These are phyloP conservation scores for Artemisia argyi DNA, from an alignment of 129 eudicot genomes.

Conservation along the genomic window DNA sequence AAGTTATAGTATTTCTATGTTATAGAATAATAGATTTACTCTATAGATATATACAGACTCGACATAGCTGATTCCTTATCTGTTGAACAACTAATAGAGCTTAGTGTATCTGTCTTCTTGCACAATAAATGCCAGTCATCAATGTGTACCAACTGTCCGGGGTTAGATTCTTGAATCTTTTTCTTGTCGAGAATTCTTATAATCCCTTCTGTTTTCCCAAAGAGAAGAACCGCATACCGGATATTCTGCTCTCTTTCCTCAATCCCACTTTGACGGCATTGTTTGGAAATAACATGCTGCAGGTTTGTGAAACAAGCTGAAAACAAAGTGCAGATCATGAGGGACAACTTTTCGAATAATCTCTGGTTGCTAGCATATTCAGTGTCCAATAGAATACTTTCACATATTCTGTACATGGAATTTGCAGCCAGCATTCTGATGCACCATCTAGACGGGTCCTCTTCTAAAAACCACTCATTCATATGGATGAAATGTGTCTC, in stretches of 20 bases:
- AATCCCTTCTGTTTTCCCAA: constrained; percentile 57
- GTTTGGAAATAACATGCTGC: constrained; percentile 44
- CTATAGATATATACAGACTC: background rate
- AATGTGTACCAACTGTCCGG: constrained; percentile 45
- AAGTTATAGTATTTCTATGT: too few relatives aligned
- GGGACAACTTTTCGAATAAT: constrained; percentile 41
- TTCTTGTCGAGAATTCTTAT: constrained; percentile 39
- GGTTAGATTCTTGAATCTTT: constrained; percentile 38
- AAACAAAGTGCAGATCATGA: constrained; percentile 45
- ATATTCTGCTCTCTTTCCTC: constrained; percentile 59
- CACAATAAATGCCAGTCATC: constrained; percentile 54
- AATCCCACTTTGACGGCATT: constrained; percentile 55
- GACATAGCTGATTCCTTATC: constrained; percentile 24
- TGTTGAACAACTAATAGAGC: constrained; percentile 18
- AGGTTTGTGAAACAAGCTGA: constrained; percentile 66
- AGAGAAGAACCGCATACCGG: constrained; percentile 54
- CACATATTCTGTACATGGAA: constrained; percentile 68
- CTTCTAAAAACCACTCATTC: constrained; percentile 37
- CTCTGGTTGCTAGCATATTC: constrained; percentile 21
- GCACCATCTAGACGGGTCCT: constrained; percentile 61
- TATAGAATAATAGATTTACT: too few relatives aligned
- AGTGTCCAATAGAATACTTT: constrained; percentile 38
- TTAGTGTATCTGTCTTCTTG: constrained; percentile 29
- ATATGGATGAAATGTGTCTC: constrained; percentile 18
- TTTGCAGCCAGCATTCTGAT: constrained; percentile 60